Evolutionary conservation across 768 basidiomycete genomes (phyloP).

Genomic region (Lentinula detonsa): DNA sequence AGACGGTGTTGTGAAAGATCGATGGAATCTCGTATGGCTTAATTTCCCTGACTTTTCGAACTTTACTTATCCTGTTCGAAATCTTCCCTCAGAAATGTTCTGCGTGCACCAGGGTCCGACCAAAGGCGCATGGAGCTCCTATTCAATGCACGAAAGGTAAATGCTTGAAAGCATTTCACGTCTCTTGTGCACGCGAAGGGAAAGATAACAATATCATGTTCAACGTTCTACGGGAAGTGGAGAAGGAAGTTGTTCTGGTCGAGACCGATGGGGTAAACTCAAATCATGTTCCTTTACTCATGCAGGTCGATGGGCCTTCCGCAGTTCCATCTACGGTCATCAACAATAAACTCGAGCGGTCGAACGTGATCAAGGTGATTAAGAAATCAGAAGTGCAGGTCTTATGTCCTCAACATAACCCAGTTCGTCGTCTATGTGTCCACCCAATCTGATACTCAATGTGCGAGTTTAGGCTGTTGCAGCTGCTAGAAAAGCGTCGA

Average conservation of each 20-base stretch:
- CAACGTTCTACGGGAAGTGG: slow-evolving; percentile 57
- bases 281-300: slow-evolving; percentile 8
- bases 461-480: slow-evolving; percentile 50
- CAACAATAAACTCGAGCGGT: slow-evolving; percentile 1
- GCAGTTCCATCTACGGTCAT: slow-evolving; percentile 5
- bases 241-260: slow-evolving; percentile 74
- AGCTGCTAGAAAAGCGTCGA: slow-evolving; percentile 68
- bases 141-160: slow-evolving; percentile 95
- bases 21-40: slow-evolving; percentile 82
- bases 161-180: slow-evolving; percentile 90
- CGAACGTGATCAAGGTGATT: slow-evolving; percentile 56
- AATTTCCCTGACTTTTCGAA: background rate
- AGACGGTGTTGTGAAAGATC: slow-evolving; percentile 80
- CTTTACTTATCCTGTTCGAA: background rate
- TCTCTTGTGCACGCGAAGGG: slow-evolving; percentile 76
- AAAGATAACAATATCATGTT: slow-evolving; percentile 50
- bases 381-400: slow-evolving; percentile 72
- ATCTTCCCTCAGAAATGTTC: slow-evolving; percentile 71
- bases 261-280: slow-evolving; percentile 25
- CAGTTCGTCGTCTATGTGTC: slow-evolving; percentile 45
- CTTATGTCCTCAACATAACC: slow-evolving; percentile 86
- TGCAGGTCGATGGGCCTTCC: slow-evolving; percentile 23
- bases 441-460: background rate
- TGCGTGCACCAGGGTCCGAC: slow-evolving; percentile 64
- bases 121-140: slow-evolving; percentile 70